Base-by-base conservation (phyloP, 176 grass and related monocot species). In the Zoysia pacifica region DNA sequence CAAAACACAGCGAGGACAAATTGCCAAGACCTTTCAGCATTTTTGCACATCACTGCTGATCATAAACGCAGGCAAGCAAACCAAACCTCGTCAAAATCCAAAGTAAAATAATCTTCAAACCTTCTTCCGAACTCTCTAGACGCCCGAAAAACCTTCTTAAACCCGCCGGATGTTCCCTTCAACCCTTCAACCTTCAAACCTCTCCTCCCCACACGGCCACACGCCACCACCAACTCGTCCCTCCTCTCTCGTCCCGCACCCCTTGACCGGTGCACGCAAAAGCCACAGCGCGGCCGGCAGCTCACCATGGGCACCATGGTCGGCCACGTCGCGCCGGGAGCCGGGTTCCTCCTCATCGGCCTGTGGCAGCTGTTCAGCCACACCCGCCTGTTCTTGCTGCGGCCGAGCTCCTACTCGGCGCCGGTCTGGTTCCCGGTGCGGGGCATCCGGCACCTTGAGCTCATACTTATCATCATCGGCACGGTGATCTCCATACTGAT, bases 321-420 rank as follows among this genome's bases (percentile, higher is more conserved):
- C 49, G 94, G 91, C 50, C 94, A 97, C 53, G 94, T 97, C 48
- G 91, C 89, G 4, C 94, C 94, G 19, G 94, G 94, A 16, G 76
- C 74, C 20, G 94, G 94, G 3, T 97, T 97, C 89, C 76, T 97
- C 0, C 60, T 97, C 19, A 97, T 97, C 68, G 94, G 94, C 4
- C 51, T 97, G 56, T 94, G 91, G 89, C 94, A 97, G 50, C 86
- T 97, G 52, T 94, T 94, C 87, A 94, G 86, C 82, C 91, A 97
- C 87, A 86, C 67, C 72, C 88, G 80, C 37, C 82, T 97, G 4
- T 94, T 87, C 84, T 36, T 67, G 40, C 81, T 90, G 68, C 87
- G 84, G 3, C 94, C 94, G 18, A 41, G 77, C 39, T 86, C 91
- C 16, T 97, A 97, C 75, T 48, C 79, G 3, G 94, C 94, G 5